These are phyloP conservation scores for Colletotrichum simmondsii DNA, from an alignment of 2,329 filamentous ascomycete genomes.

Conservation along the genomic window DNA sequence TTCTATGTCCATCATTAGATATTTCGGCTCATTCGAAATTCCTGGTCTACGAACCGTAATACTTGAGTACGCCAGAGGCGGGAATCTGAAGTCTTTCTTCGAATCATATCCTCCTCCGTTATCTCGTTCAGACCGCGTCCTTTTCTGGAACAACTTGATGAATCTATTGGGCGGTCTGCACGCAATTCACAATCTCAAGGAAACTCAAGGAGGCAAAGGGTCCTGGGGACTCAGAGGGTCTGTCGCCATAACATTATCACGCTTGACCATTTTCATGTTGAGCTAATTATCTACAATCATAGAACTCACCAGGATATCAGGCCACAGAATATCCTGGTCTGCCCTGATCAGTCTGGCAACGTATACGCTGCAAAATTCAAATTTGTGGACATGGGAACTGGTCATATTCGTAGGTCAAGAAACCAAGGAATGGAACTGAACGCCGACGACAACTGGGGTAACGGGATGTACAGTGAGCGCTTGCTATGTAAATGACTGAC, in stretches of 20 bases:
- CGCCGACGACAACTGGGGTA: neutral
- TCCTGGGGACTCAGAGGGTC: neutral
- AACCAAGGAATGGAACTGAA: neutral
- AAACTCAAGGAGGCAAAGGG: neutral
- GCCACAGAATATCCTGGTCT: constrained; percentile 6
- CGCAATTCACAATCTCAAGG: neutral
- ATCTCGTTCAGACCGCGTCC: neutral
- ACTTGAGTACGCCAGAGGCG: neutral
- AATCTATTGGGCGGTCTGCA: neutral
- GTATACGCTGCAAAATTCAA: neutral
- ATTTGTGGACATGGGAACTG: neutral
- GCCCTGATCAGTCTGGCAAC: neutral
- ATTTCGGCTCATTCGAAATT: neutral
- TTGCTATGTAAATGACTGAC: too few species aligned
- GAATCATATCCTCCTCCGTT: neutral
- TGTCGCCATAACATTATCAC: neutral
- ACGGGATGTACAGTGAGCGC: constrained; percentile 16
- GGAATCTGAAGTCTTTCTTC: neutral
- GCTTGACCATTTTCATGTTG: neutral
- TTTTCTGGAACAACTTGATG: neutral
- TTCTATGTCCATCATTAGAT: neutral
- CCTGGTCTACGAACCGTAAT: neutral
- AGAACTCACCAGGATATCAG: constrained; percentile 12
- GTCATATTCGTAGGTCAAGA: neutral
- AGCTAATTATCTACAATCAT: neutral